A percentile compares a stretch with the other conserved stretches of the same genome.
Conservation (phyloP, 495 filamentous ascomycete genomes). For the Apiosordaria backusii region DNA sequence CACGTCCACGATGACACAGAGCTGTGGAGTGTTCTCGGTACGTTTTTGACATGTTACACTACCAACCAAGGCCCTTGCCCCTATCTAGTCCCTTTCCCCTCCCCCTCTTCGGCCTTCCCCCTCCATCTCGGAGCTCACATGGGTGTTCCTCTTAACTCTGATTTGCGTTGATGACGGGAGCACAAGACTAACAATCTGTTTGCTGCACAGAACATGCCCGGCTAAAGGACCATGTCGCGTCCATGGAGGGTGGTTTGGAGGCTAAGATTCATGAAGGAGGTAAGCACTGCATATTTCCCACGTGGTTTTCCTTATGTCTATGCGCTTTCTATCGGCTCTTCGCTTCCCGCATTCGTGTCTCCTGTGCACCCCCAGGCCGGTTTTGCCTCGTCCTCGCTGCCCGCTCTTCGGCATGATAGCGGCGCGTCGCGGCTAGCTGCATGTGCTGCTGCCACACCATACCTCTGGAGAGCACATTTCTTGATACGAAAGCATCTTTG, state of each 20-base stretch:
- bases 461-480: background rate
- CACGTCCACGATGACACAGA: constrained; percentile 96
- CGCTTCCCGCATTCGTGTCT: constrained; percentile 3
- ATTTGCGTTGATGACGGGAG: constrained; percentile 11
- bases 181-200: constrained; percentile 16
- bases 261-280: constrained; percentile 91
- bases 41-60: constrained; percentile 38
- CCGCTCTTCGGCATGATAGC: constrained; percentile 10
- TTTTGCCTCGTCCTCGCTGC: background rate
- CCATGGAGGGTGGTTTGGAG: constrained; percentile 87
- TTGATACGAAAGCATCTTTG: background rate
- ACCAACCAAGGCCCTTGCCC: background rate
- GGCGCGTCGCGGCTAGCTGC: constrained; percentile 17
- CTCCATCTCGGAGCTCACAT: constrained; percentile 23
- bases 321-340: constrained; percentile 43
- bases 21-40: constrained; percentile 93
- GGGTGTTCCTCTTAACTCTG: constrained; percentile 9
- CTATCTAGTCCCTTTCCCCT: background rate
- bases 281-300: constrained; percentile 43
- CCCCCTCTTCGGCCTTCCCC: constrained; percentile 15
- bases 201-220: constrained; percentile 74
- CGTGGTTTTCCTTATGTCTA: constrained; percentile 12
- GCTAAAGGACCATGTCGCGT: constrained; percentile 83
- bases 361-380: constrained; percentile 6
- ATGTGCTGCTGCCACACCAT: constrained; percentile 2